phyloP scores from a whole-genome alignment of 1,284 basidiomycete genomes.

The Ganoderma lucidum region DNA sequence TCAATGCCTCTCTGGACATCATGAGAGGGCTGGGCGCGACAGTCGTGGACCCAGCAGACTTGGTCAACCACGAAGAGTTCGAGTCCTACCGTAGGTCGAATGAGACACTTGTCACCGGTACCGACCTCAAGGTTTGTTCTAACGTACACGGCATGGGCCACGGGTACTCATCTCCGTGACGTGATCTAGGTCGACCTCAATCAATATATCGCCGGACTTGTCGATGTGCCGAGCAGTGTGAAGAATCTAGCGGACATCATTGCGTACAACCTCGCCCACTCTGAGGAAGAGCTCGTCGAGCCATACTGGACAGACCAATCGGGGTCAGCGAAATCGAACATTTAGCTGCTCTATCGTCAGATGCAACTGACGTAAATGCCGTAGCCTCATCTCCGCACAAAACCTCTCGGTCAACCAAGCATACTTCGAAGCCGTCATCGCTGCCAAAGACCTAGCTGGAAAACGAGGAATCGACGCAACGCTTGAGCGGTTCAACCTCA shows the following conservation, averaged over 20 bases:
- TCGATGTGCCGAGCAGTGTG: conserved; percentile 46
- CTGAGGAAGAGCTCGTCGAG: conserved; percentile 48
- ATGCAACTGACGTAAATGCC: no score
- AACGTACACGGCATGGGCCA: background rate
- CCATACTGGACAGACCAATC: conserved; percentile 51
- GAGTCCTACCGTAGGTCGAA: conserved; percentile 31
- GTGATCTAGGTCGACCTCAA: conserved; percentile 43
- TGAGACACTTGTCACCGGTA: conserved; percentile 44
- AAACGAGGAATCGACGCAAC: conserved; percentile 67
- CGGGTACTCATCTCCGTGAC: background rate
- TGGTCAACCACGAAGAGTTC: conserved; percentile 46
- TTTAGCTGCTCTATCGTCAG: conserved; percentile 29
- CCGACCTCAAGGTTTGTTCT: conserved; percentile 51
- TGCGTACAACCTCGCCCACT: conserved; percentile 50
- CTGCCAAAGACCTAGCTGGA: conserved; percentile 58
- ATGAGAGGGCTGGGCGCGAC: conserved; percentile 49
- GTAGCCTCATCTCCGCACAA: conserved; percentile 55
- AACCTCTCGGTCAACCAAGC: conserved; percentile 53
- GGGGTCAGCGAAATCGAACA: conserved; percentile 37
- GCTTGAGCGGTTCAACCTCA: conserved; percentile 43
- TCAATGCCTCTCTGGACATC: conserved; percentile 48
- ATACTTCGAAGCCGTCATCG: conserved; percentile 57
- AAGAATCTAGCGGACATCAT: conserved; percentile 50
- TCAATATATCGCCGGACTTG: conserved; percentile 42
- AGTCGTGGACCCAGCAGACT: conserved; percentile 51